Evolutionary conservation across 441 rosid genomes (phyloP), one percentile per base, ranked within the genome.

Genomic region (Geranium incanum): DNA sequence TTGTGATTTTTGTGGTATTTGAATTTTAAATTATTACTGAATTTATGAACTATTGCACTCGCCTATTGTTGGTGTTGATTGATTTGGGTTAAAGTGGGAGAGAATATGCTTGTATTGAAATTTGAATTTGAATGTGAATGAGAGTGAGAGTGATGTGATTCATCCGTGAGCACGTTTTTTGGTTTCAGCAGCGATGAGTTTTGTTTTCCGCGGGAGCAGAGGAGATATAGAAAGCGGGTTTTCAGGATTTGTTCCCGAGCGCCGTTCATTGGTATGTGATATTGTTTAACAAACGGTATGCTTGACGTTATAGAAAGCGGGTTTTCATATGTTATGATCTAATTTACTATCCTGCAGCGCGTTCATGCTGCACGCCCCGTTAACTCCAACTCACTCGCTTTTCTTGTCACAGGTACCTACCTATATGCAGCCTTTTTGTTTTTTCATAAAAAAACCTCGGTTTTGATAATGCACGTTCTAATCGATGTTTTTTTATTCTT

Each of bases 301-400:
- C n/a, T n/a, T n/a, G n/a, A n/a, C n/a, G n/a, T 23, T 23, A 23
- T 23, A 23, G 33, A 23, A 23, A 23, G 1, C 33, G 33, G 0
- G 0, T 23, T 23, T 23, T 23, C 33, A 23, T 0, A 23, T 23
- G 9, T 41, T 5, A 41, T 41, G 9, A 41, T 41, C 5, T 41
- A 9, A 9, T 41, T 41, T 4, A 41, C 9, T 41, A 5, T 41
- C 8, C 45, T 5, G 9, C 89, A 93, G 98, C 93, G 93, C 65
- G 83, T 87, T 75, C 97, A 90, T 76, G 89, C 91, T 39, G 82
- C 85, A 18, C 89, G 95, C 57, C 87, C 89, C 2, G 93, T 87
- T 79, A 90, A 89, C 75, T 85, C 98, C 13, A 93, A 89, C 73
- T 90, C 95, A 48, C 91, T 93, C 48, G 91, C 85, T 64, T 93